Percentiles rank a stretch among this genome's conserved stretches.
These are phyloP conservation scores for Dalechampia spathulata DNA, from an alignment of 441 rosid genomes.

Conservation along the genomic window DNA sequence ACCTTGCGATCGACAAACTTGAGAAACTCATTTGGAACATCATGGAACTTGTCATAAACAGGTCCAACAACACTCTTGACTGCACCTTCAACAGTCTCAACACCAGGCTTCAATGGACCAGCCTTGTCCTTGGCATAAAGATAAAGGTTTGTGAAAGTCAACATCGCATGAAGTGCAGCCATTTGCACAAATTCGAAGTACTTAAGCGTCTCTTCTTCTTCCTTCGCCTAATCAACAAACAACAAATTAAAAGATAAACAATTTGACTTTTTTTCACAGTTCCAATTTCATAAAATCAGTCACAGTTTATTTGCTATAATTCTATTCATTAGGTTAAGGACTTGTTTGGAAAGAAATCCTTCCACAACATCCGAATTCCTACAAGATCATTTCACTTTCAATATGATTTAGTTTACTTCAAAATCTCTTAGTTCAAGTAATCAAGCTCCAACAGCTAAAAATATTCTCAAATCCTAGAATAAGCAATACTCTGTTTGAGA, in stretches of 20 bases:
- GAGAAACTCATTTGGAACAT: conserved; percentile 66
- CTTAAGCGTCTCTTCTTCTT: conserved; percentile 63
- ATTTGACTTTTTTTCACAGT: too few species aligned
- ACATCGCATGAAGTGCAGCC: conserved; percentile 51
- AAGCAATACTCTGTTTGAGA: too few species aligned
- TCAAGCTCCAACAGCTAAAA: too few species aligned
- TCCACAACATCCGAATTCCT: too few species aligned
- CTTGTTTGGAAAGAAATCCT: too few species aligned
- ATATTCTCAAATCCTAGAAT: too few species aligned
- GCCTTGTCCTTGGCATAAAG: conserved; percentile 73
- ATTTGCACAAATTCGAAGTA: conserved; percentile 82
- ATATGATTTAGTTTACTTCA: too few species aligned
- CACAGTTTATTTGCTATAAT: too few species aligned
- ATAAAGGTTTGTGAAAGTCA: conserved; percentile 54
- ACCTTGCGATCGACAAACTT: conserved; percentile 87
- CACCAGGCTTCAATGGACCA: conserved; percentile 79
- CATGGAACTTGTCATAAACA: conserved; percentile 68
- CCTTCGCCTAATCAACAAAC: conserved; percentile 20
- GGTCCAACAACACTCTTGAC: conserved; percentile 83
- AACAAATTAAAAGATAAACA: not conserved
- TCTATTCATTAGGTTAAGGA: too few species aligned
- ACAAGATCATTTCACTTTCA: too few species aligned
- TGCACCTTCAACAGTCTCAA: conserved; percentile 84
- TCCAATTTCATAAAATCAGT: too few species aligned
- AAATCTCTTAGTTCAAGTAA: too few species aligned